These are phyloP conservation scores for Tolypocladium pustulatum DNA, from an alignment of 2,329 filamentous ascomycete species.

Conservation along the genomic window DNA sequence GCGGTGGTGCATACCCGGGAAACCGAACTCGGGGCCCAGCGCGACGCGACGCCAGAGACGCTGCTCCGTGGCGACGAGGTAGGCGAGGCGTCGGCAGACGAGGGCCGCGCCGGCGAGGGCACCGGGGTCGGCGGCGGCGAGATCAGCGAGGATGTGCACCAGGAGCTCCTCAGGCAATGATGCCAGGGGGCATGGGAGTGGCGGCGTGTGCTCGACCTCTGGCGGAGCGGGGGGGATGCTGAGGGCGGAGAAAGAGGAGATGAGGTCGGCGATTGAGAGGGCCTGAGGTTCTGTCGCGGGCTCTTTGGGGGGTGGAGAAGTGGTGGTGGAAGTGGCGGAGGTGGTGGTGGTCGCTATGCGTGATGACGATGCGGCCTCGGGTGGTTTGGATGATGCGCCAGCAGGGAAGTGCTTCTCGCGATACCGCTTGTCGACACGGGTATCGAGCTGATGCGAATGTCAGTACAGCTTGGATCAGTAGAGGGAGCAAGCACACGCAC, in stretches of 20 bases:
- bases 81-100: slow-evolving; percentile 82
- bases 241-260: slow-evolving; percentile 62
- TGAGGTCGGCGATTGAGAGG: slow-evolving; percentile 54
- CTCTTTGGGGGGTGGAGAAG: slow-evolving; percentile 22
- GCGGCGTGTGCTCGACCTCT: slow-evolving; percentile 57
- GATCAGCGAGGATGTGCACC: slow-evolving; percentile 61
- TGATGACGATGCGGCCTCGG: slow-evolving; percentile 4
- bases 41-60: slow-evolving; percentile 75
- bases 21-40: slow-evolving; percentile 62
- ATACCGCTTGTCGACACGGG: slow-evolving; percentile 74
- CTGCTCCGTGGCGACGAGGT: slow-evolving; percentile 74
- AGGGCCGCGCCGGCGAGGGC: slow-evolving; percentile 65
- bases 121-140: slow-evolving; percentile 65
- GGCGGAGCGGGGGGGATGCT: slow-evolving; percentile 59
- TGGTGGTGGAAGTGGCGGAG: neutral
- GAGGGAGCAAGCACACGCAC: slow-evolving; percentile 29
- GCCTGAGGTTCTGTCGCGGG: slow-evolving; percentile 25
- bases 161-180: slow-evolving; percentile 75
- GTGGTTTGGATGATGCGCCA: slow-evolving; percentile 37
- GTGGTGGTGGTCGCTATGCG: slow-evolving; percentile 4
- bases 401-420: slow-evolving; percentile 86
- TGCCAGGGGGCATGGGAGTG: slow-evolving; percentile 72
- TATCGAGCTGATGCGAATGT: slow-evolving; percentile 54
- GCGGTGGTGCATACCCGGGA: slow-evolving; percentile 71
- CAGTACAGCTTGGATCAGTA: slow-evolving; percentile 5